Percentiles rank a stretch among this genome's conserved stretches.
phyloP scores from a whole-genome alignment of 148 eudicot species.

The Rhododendron vialii region DNA sequence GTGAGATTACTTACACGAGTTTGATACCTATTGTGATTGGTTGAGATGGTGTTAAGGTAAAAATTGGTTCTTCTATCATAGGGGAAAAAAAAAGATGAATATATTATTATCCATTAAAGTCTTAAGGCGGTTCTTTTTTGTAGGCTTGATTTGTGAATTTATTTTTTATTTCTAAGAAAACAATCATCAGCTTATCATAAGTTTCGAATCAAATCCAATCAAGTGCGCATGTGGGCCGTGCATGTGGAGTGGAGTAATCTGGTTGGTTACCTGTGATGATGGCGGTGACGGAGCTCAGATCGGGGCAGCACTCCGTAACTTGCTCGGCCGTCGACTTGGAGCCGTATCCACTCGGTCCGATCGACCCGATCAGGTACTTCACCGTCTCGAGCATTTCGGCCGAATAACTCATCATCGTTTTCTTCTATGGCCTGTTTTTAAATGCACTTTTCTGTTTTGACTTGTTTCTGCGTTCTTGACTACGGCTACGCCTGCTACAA shows the following conservation, averaged over 20 bases:
- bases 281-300: slow-evolving; percentile 61
- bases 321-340: slow-evolving; percentile 84
- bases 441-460: not conserved
- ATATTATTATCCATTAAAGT: too few relatives aligned
- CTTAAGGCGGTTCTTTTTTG: too few relatives aligned
- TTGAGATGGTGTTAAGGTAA: too few relatives aligned
- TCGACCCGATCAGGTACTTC: slow-evolving; percentile 65
- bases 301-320: slow-evolving; percentile 48
- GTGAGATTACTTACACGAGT: too few relatives aligned
- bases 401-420: not conserved
- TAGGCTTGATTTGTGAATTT: too few relatives aligned
- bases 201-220: not conserved
- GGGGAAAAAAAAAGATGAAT: too few relatives aligned
- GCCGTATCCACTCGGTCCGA: slow-evolving; percentile 80
- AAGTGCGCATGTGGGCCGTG: not conserved
- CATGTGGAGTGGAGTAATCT: not conserved
- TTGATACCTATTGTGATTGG: too few relatives aligned
- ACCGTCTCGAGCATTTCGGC: slow-evolving; percentile 58
- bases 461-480: too few relatives aligned
- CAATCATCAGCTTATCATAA: not conserved
- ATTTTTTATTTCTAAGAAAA: too few relatives aligned
- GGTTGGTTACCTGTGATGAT: slow-evolving; percentile 71
- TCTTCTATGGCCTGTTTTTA: not conserved
- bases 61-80: too few relatives aligned
- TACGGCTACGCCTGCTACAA: not conserved